phyloP scores from a whole-genome alignment of 2,329 filamentous ascomycete species.

The Diplodia corticola region DNA sequence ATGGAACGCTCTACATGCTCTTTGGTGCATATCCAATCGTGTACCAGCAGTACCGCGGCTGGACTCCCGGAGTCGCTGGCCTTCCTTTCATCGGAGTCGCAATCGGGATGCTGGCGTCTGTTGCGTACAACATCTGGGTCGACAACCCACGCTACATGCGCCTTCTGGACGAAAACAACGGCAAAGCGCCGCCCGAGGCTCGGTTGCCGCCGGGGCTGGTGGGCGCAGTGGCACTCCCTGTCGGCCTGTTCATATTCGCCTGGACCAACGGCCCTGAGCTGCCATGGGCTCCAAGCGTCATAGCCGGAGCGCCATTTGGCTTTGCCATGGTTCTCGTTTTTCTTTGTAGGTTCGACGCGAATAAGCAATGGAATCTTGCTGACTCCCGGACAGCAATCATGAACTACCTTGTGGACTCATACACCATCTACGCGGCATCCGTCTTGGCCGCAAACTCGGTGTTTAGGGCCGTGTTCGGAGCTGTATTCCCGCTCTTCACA shows the following conservation, averaged over 20 bases:
- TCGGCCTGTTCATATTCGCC: conserved; percentile 78
- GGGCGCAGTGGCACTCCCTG: conserved; percentile 70
- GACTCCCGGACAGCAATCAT: conserved; percentile 31
- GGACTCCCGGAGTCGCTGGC: conserved; percentile 40
- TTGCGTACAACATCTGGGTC: conserved; percentile 50
- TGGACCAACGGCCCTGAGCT: conserved; percentile 65
- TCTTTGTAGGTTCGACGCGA: conserved; percentile 39
- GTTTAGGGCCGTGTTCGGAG: conserved; percentile 73
- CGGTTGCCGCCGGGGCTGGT: conserved; percentile 82
- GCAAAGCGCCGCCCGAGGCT: conserved; percentile 65
- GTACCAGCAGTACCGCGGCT: conserved; percentile 53
- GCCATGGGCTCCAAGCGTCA: conserved; percentile 57
- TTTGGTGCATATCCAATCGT: conserved; percentile 59
- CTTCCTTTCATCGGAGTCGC: conserved; percentile 66
- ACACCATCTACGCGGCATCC: conserved; percentile 75
- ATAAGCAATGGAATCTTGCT: background rate
- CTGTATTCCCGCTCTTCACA: conserved; percentile 77
- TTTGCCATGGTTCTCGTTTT: conserved; percentile 67
- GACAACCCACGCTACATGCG: conserved; percentile 40
- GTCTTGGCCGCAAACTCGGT: conserved; percentile 77
- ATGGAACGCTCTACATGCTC: conserved; percentile 53
- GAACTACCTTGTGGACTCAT: conserved; percentile 47
- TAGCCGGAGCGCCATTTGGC: conserved; percentile 55
- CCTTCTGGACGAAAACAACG: conserved; percentile 49
- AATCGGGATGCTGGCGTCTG: conserved; percentile 63